These are phyloP conservation scores for Lactarius deliciosus DNA, from an alignment of 768 basidiomycete species.

Conservation along the genomic window DNA sequence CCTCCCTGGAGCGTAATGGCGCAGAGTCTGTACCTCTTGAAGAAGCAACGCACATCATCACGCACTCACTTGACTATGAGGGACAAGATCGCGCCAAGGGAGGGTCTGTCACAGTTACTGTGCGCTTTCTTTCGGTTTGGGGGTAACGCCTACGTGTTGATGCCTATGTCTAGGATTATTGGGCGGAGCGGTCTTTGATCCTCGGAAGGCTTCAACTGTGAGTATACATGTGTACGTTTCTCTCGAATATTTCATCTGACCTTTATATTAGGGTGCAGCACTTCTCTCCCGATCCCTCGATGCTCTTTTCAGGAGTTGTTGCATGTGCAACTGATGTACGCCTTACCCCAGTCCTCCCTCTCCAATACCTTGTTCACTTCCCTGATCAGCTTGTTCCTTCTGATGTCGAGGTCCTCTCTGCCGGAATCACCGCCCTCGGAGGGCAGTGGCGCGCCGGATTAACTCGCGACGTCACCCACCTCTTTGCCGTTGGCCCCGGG, in stretches of 20 bases:
- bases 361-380: constrained; percentile 1
- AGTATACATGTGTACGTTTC: not conserved
- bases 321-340: constrained; percentile 68
- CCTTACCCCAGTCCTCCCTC: constrained; percentile 2
- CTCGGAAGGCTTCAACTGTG: constrained; percentile 26
- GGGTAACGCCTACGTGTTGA: not conserved
- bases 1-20: constrained; percentile 24
- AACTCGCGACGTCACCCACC: constrained; percentile 84
- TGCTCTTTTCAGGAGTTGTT: constrained; percentile 82
- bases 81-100: constrained; percentile 20
- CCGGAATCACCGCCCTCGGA: constrained; percentile 71
- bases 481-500: constrained; percentile 58
- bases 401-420: constrained; percentile 72
- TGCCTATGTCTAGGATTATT: constrained; percentile 17
- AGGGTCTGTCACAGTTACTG: constrained; percentile 23
- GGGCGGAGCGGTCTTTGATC: constrained; percentile 28
- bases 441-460: constrained; percentile 78
- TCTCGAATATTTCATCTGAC: not conserved
- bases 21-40: constrained; percentile 11
- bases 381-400: constrained; percentile 49
- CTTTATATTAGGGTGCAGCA: constrained; percentile 35
- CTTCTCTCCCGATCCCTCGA: constrained; percentile 74
- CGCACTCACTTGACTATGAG: constrained; percentile 23
- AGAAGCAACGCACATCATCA: constrained; percentile 28
- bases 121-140: constrained; percentile 1